Evolutionary conservation across 108 stramenopile genomes (phyloP), one percentile per base, ranked within the genome.

Genomic region (Stephanodiscus triporus): DNA sequence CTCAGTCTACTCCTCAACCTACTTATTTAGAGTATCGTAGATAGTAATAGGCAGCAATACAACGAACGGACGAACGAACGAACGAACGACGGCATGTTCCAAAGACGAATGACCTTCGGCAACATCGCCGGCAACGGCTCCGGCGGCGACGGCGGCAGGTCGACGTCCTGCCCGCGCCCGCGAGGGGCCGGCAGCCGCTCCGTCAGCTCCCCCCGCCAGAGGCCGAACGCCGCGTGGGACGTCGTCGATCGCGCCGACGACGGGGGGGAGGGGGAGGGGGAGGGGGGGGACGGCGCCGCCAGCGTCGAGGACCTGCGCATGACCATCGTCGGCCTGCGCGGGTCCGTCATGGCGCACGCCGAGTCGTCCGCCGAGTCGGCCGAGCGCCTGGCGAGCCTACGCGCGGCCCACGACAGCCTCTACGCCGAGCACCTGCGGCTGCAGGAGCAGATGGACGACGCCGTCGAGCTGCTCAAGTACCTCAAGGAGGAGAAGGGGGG

Each of bases 361-460:
- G 55, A 67, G 17, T 54, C 76, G 54, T 70, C 69, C 60, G 76
- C 77, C 36, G 77, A 78, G 32, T 71, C 77, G 17, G 36, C 59
- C 37, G 70, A 72, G 20, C 64, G 69, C 2, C 61, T 78, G 50
- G 23, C 36, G 1, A 66, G 65, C 7, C 70, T 78, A 14, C 63
- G 71, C 50, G 69, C 65, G 24, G 77, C 77, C 2, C 70, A 78
- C 58, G 77, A 78, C 37, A 50, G 42, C 29, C 58, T 78, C 20
- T 72, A 48, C 27, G 32, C 37, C 1, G 77, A 78, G 23, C 70
- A 78, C 37, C 17, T 64, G 13, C 43, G 23, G 20, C 58, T 78
- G 13, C 77, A 78, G 45, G 70, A 66, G 37, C 77, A 78, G 50
- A 78, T 78, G 77, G 77, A 78, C 61, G 77, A 78, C 57, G 77